Percentiles rank a stretch among this genome's conserved stretches.
Conservation (phyloP, 345 rosid genomes). For the Gossypium longicalyx region DNA sequence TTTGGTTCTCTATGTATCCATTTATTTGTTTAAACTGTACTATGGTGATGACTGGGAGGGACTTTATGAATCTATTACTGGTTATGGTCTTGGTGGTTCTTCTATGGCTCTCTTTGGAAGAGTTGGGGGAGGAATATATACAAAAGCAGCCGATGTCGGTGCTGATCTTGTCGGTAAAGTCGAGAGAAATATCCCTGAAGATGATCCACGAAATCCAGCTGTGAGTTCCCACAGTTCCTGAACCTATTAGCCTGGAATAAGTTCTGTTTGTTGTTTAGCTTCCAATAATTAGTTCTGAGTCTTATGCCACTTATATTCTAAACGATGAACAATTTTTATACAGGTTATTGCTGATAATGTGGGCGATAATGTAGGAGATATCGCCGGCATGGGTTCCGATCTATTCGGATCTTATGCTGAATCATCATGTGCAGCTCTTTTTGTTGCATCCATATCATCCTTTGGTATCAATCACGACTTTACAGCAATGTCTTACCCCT, state of each 20-base stretch:
- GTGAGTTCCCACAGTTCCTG: constrained; percentile 24
- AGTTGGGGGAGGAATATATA: constrained; percentile 71
- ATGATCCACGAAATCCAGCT: constrained; percentile 66
- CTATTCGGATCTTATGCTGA: constrained; percentile 68
- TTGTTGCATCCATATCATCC: constrained; percentile 64
- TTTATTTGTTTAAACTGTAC: constrained; percentile 49
- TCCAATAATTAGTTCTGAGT: background rate
- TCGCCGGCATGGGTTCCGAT: constrained; percentile 72
- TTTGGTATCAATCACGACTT: constrained; percentile 49
- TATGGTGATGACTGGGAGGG: constrained; percentile 80
- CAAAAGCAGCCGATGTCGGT: constrained; percentile 62
- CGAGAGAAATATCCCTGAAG: constrained; percentile 61
- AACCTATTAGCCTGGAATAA: background rate
- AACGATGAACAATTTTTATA: background rate
- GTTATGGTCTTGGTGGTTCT: constrained; percentile 62
- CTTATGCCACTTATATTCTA: background rate
- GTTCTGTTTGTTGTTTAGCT: background rate
- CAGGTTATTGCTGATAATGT: constrained; percentile 76
- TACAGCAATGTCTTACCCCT: constrained; percentile 57
- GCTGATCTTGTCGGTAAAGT: constrained; percentile 74
- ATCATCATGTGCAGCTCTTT: constrained; percentile 65
- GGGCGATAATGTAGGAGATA: constrained; percentile 71
- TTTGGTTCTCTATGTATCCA: constrained; percentile 47
- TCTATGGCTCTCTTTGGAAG: constrained; percentile 72
- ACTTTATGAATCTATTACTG: constrained; percentile 64